Conservation (phyloP, 2,329 filamentous ascomycete species). For the Colletotrichum coccodes region DNA sequence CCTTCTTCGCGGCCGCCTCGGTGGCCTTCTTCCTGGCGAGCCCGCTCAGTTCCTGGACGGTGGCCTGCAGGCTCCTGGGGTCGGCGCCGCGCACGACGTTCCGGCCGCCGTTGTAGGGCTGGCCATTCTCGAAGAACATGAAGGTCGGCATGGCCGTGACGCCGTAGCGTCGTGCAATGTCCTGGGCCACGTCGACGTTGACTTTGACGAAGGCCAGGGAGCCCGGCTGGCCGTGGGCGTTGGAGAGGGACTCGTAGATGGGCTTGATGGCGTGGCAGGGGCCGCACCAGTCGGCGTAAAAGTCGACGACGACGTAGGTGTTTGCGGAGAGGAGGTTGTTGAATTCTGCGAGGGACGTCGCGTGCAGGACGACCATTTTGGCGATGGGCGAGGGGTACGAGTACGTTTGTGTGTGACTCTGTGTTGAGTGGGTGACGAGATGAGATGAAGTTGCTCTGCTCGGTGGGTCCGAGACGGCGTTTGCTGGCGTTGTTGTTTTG, state of each 20-base stretch:
- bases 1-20: conserved; percentile 42
- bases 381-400: no score
- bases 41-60: conserved; percentile 21
- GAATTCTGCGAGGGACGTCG: conserved; percentile 58
- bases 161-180: conserved; percentile 59
- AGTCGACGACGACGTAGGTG: conserved; percentile 65
- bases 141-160: conserved; percentile 69
- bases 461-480: background rate
- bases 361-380: conserved; percentile 46
- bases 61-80: conserved; percentile 25
- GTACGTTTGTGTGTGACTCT: background rate
- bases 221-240: conserved; percentile 46
- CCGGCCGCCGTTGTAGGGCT: conserved; percentile 55
- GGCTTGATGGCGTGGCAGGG: conserved; percentile 71
- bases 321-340: conserved; percentile 57
- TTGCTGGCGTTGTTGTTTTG: background rate
- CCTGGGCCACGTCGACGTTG: conserved; percentile 65
- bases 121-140: conserved; percentile 67
- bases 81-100: conserved; percentile 39
- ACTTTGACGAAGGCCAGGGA: conserved; percentile 66
- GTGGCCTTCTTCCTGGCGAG: conserved; percentile 38
- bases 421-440: background rate
- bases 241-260: conserved; percentile 60
- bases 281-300: conserved; percentile 69
- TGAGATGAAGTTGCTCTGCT: no score